Evolutionary conservation across 164 flowering plant genomes (phyloP).

Genomic region (Cinnamomum micranthum): DNA sequence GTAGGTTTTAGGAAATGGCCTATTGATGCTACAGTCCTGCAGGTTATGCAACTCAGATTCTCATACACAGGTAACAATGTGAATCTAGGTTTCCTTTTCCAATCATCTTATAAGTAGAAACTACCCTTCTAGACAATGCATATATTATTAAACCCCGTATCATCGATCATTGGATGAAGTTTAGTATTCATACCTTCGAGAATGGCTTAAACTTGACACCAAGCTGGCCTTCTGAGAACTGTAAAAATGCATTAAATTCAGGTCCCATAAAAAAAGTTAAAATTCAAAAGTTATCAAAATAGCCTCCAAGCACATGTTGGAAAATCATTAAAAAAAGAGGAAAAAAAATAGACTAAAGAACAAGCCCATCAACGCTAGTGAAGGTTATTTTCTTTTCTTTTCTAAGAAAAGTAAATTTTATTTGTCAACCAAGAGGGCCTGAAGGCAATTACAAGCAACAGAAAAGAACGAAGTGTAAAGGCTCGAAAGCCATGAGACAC

Average conservation of each 20-base stretch:
- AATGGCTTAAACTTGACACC: conserved; percentile 88
- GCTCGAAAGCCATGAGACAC: neutral
- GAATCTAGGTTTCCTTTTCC: neutral
- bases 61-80: neutral
- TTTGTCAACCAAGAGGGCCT: neutral
- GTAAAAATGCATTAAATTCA: conserved; percentile 20
- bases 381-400: too few relatives aligned
- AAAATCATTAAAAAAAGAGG: too few relatives aligned
- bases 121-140: neutral
- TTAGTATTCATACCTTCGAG: conserved; percentile 63
- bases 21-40: neutral
- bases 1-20: neutral
- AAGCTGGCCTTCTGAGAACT: conserved; percentile 81
- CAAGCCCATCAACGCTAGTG: neutral
- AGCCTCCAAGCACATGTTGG: neutral
- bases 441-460: neutral
- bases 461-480: too few relatives aligned
- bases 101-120: neutral
- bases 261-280: neutral
- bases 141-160: neutral
- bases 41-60: too few relatives aligned
- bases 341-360: neutral
- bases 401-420: neutral
- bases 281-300: too few relatives aligned
- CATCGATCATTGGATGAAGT: neutral